Percentiles rank a stretch among this genome's conserved stretches.
Conservation (phyloP, 1,284 basidiomycete species). For the Puccinia horiana region DNA sequence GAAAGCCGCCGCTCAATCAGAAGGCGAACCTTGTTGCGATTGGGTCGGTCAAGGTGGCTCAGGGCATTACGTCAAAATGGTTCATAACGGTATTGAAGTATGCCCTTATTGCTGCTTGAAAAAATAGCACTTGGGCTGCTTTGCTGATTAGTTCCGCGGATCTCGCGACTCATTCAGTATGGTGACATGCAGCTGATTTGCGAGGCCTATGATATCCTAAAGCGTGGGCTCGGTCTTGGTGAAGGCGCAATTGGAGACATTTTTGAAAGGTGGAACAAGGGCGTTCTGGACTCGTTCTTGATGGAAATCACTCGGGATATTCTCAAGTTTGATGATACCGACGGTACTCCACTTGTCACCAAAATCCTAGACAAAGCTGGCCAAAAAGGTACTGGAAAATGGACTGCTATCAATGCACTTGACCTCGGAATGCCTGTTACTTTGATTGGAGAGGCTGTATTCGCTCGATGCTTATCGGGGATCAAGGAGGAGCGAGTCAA, state of each 20-base stretch:
- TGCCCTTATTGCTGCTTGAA: slow-evolving; percentile 50
- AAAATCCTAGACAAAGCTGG: slow-evolving; percentile 96
- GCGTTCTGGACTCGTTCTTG: slow-evolving; percentile 98
- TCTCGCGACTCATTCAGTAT: slow-evolving; percentile 63
- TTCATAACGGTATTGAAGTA: slow-evolving; percentile 78
- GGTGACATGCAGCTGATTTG: slow-evolving; percentile 99
- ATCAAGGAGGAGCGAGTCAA: slow-evolving; percentile 94
- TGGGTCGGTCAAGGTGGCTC: slow-evolving; percentile 97
- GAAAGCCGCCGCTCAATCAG: slow-evolving; percentile 90
- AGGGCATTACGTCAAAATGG: slow-evolving; percentile 98
- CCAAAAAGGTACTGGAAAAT: slow-evolving; percentile 99
- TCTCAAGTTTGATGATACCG: slow-evolving; percentile 92
- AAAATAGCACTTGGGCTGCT: too few relatives aligned
- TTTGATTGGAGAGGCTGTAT: slow-evolving; percentile 98
- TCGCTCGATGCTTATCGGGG: slow-evolving; percentile 94
- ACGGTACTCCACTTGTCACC: slow-evolving; percentile 82
- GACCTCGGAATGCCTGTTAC: slow-evolving; percentile 93
- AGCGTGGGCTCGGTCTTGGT: slow-evolving; percentile 81
- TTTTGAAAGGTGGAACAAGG: slow-evolving; percentile 81
- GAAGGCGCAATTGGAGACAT: slow-evolving; percentile 58
- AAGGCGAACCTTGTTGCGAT: slow-evolving; percentile 97
- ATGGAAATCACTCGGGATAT: slow-evolving; percentile 97
- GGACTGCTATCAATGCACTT: slow-evolving; percentile 97
- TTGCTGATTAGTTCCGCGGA: background rate
- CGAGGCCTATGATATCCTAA: slow-evolving; percentile 97